Evolutionary conservation across 192 early-diverging fungal species (phyloP), one percentile per base, ranked within the genome.

Genomic region (Geosiphon pyriformis): DNA sequence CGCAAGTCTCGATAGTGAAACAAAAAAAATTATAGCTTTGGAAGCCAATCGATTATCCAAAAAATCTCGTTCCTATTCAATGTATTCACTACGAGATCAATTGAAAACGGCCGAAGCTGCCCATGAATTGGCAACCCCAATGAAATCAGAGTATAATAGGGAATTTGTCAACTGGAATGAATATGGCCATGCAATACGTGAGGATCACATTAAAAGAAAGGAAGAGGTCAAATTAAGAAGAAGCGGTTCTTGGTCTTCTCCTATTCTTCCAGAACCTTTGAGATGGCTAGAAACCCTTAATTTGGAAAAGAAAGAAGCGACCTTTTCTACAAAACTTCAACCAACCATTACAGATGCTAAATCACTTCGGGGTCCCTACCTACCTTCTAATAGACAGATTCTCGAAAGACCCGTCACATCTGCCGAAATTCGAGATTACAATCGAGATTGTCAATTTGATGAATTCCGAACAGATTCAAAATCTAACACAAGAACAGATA

Each of bases 61-160:
- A 52, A 64, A 64, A 64, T 64, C 61, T 20, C 61, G 61, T 23
- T 64, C 61, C 23, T 34, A 64, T 31, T 64, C 61, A 52, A 64
- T 64, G 61, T 64, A 64, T 31, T 51, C 61, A 10, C 27, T 64
- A 32, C 27, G 23, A 3, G 61, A 64, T 64, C 61, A 64, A 64
- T 51, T 64, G 46, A 64, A 64, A 31, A 26, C 27, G 23, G 37
- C 37, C 37, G 62, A 64, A 51, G 17, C 30, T 29, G 62, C 62
- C 0, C 17, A 32, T n/a, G 48, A 64, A n/a, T 31, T 64, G 32
- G 30, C 50, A 31, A 51, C 4, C 23, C 64, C 33, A 22, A 51
- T 25, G 11, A 48, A 52, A 34, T 34, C 64, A 4, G 64, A 65
- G 50, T 65, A 65, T 35, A 65, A 46, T 0, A 27, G 29, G 17